Evolutionary conservation across 495 filamentous ascomycete species (phyloP).

Genomic region (Daldinia bambusicola): DNA sequence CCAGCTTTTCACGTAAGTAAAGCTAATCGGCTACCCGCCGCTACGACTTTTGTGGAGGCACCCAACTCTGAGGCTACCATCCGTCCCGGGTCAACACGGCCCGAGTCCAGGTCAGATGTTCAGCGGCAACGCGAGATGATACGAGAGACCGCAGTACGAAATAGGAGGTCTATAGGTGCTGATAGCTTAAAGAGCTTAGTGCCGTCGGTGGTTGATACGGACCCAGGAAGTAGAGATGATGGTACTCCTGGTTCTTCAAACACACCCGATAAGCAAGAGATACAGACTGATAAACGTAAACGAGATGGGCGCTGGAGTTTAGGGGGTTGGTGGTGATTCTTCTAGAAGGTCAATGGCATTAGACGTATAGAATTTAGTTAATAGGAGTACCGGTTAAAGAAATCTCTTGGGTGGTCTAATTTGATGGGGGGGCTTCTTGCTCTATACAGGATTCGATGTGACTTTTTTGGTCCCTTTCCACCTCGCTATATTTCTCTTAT

Average conservation of each 20-base stretch:
- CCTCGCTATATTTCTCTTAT: neutral
- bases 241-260: slow-evolving; percentile 9
- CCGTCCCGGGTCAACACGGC: slow-evolving; percentile 17
- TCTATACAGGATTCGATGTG: slow-evolving; percentile 2
- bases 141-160: slow-evolving; percentile 53
- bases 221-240: slow-evolving; percentile 37
- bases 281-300: slow-evolving; percentile 15
- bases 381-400: slow-evolving; percentile 3
- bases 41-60: slow-evolving; percentile 29
- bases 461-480: neutral
- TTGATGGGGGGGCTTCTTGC: neutral
- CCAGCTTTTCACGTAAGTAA: slow-evolving; percentile 39
- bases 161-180: slow-evolving; percentile 54
- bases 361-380: slow-evolving; percentile 11
- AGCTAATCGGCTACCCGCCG: slow-evolving; percentile 35
- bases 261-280: slow-evolving; percentile 5
- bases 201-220: slow-evolving; percentile 46
- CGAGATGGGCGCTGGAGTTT: slow-evolving; percentile 45
- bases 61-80: slow-evolving; percentile 22
- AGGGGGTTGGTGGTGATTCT: slow-evolving; percentile 38
- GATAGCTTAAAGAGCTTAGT: slow-evolving; percentile 58
- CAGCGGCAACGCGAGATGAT: slow-evolving; percentile 47
- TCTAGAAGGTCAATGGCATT: neutral
- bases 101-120: slow-evolving; percentile 31
- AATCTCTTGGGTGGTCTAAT: slow-evolving; percentile 29